Evolutionary conservation across 805 yeast genomes (phyloP).

Genomic region (Ogataea pilisensis): DNA sequence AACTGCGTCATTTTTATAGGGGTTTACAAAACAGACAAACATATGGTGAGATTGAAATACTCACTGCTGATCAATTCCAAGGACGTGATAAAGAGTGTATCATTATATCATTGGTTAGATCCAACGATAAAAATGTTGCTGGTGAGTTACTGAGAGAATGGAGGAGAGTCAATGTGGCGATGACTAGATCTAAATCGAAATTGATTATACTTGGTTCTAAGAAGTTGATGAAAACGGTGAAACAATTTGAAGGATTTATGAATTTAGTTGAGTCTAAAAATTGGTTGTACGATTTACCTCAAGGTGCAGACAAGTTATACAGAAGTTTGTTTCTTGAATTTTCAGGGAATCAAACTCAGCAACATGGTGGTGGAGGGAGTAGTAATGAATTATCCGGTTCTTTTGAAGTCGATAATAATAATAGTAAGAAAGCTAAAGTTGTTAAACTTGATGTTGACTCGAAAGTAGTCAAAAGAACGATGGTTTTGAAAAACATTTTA

Average conservation of each 20-base stretch:
- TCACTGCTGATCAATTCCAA: conserved; percentile 95
- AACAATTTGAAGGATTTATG: conserved; percentile 57
- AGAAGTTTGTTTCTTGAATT: conserved; percentile 12
- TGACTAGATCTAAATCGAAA: conserved; percentile 85
- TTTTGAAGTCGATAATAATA: background rate
- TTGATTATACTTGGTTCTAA: conserved; percentile 79
- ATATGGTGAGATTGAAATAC: conserved; percentile 55
- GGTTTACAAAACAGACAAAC: conserved; percentile 17
- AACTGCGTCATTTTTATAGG: conserved; percentile 47
- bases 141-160: conserved; percentile 84
- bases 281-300: conserved; percentile 64
- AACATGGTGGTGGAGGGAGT: no score
- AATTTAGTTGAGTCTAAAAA: conserved; percentile 47
- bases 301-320: conserved; percentile 37
- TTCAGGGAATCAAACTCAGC: no score
- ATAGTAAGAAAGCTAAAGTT: background rate
- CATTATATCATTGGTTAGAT: conserved; percentile 82
- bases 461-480: conserved; percentile 13
- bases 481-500: conserved; percentile 17
- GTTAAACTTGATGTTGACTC: conserved; percentile 12
- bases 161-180: conserved; percentile 91
- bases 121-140: conserved; percentile 58
- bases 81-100: conserved; percentile 94
- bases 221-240: conserved; percentile 49
- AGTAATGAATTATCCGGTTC: no score